A percentile compares a stretch with the other conserved stretches of the same genome.
Conservation (phyloP, 2,329 filamentous ascomycete genomes). For the Coniella lustricola region DNA sequence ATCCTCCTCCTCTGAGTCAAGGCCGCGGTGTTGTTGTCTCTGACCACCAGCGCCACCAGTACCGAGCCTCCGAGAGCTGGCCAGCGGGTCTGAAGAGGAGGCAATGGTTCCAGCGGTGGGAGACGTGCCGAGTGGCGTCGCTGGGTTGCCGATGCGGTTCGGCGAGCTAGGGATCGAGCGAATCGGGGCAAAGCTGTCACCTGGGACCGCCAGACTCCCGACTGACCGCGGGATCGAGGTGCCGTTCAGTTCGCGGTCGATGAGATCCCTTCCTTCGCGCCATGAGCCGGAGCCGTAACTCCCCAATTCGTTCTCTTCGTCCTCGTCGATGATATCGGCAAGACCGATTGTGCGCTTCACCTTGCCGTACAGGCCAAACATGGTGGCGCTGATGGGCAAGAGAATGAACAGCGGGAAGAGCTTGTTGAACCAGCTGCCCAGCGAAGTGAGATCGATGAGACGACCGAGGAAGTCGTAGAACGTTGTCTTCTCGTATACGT, state of each 20-base stretch:
- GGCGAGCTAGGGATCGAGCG: conserved; percentile 40
- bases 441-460: conserved; percentile 72
- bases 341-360: conserved; percentile 73
- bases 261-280: conserved; percentile 85
- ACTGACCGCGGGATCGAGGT: conserved; percentile 42
- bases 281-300: conserved; percentile 75
- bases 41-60: conserved; percentile 5
- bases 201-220: conserved; percentile 9
- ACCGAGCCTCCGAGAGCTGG: conserved; percentile 25
- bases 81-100: conserved; percentile 16
- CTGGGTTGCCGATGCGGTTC: conserved; percentile 28
- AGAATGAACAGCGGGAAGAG: conserved; percentile 86
- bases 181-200: conserved; percentile 35
- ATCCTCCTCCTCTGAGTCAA: conserved; percentile 31
- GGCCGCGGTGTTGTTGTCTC: conserved; percentile 21
- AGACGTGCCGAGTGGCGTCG: conserved; percentile 38
- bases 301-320: conserved; percentile 55
- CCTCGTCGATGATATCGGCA: conserved; percentile 69
- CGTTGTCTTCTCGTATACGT: conserved; percentile 67
- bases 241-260: conserved; percentile 75
- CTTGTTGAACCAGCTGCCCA: conserved; percentile 78
- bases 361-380: conserved; percentile 84
- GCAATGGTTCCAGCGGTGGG: conserved; percentile 21
- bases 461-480: conserved; percentile 85
- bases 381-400: conserved; percentile 73